These are phyloP conservation scores for Parathielavia hyrcaniae DNA, from an alignment of 495 filamentous ascomycete genomes.

Conservation along the genomic window DNA sequence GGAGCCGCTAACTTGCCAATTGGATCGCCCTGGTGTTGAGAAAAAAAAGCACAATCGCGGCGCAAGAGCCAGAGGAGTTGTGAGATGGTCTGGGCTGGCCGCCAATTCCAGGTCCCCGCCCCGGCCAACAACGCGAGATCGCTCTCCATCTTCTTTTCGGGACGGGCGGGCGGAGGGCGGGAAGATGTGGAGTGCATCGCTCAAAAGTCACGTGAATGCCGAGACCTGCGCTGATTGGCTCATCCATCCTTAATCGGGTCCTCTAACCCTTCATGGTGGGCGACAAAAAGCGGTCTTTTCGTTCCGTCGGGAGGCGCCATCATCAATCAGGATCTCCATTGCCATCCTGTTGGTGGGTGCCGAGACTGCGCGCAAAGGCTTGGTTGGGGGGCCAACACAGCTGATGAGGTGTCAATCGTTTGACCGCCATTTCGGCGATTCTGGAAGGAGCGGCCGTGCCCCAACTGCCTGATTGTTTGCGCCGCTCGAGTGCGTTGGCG, in stretches of 20 bases:
- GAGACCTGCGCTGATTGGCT: constrained; percentile 22
- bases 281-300: neutral
- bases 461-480: constrained; percentile 1
- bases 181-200: constrained; percentile 29
- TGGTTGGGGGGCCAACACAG: neutral
- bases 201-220: constrained; percentile 24
- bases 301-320: neutral
- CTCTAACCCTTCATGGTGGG: neutral
- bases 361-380: neutral
- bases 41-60: no score
- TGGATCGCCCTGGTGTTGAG: no score
- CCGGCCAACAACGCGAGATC: constrained; percentile 12
- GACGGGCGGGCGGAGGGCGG: constrained; percentile 22
- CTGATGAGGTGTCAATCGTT: neutral
- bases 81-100: neutral
- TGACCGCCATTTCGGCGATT: constrained; percentile 19
- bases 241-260: neutral
- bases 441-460: constrained; percentile 1
- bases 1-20: no score
- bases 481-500: constrained; percentile 13
- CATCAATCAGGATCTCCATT: neutral
- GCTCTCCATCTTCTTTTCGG: constrained; percentile 9
- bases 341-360: neutral
- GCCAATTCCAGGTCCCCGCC: neutral
- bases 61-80: neutral